phyloP scores from a whole-genome alignment of 106 monocot species.

The Dendrobium nobile region DNA sequence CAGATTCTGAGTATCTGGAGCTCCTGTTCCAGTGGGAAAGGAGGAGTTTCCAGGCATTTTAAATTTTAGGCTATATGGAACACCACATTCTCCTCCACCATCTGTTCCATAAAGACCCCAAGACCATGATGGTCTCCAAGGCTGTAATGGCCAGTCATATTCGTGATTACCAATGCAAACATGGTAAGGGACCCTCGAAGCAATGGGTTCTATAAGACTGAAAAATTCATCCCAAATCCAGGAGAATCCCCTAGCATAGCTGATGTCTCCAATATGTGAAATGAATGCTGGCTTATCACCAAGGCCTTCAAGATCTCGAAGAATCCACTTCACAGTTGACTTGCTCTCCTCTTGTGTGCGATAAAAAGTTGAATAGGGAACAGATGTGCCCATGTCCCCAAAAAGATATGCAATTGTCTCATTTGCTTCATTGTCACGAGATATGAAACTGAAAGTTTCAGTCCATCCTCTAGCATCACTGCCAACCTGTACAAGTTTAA shows the following conservation, averaged over 20 bases:
- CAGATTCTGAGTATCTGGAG: conserved; percentile 69
- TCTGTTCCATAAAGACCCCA: conserved; percentile 55
- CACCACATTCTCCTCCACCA: conserved; percentile 97
- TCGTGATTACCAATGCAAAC: conserved; percentile 96
- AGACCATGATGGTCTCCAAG: conserved; percentile 88
- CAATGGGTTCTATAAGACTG: conserved; percentile 87
- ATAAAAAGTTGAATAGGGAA: conserved; percentile 72
- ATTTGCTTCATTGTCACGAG: conserved; percentile 56
- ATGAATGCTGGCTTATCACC: conserved; percentile 74
- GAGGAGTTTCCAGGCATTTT: conserved; percentile 95
- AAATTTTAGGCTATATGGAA: conserved; percentile 90
- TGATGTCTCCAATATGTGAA: conserved; percentile 99
- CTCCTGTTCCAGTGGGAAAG: conserved; percentile 63
- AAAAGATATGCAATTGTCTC: conserved; percentile 83
- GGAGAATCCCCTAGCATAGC: conserved; percentile 84
- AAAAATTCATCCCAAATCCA: conserved; percentile 99
- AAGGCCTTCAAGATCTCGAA: conserved; percentile 69
- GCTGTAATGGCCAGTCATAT: conserved; percentile 95
- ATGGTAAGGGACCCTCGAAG: conserved; percentile 74
- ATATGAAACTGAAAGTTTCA: conserved; percentile 58
- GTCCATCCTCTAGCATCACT: conserved; percentile 83
- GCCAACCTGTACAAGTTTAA: conserved; percentile 53
- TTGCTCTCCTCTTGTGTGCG: conserved; percentile 80
- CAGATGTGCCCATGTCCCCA: conserved; percentile 89
- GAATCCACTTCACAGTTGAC: conserved; percentile 81